Conservation (phyloP, 2,329 filamentous ascomycete species). For the Paramyrothecium sp. region DNA sequence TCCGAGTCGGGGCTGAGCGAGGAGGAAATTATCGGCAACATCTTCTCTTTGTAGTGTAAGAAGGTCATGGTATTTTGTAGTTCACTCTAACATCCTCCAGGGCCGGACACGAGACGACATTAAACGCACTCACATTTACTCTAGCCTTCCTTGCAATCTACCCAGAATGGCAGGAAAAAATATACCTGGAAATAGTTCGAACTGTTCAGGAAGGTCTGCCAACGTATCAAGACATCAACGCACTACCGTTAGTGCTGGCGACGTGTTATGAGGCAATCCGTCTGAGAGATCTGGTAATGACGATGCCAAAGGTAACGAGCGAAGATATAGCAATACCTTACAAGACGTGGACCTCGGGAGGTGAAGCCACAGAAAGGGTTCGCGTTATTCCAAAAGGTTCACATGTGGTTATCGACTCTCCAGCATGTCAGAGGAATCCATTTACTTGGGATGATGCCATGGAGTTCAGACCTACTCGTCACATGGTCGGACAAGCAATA, state of each 20-base stretch:
- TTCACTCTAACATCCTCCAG: background rate
- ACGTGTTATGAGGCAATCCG: background rate
- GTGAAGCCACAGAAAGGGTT: background rate
- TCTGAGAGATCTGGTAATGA: background rate
- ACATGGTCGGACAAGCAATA: background rate
- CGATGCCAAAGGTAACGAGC: background rate
- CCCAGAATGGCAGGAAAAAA: background rate
- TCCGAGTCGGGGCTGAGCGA: background rate
- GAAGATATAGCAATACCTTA: background rate
- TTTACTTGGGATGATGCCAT: background rate
- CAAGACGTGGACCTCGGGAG: background rate
- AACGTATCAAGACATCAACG: background rate
- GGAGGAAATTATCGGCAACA: background rate
- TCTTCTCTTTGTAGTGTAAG: slow-evolving; percentile 1
- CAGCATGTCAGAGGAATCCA: background rate
- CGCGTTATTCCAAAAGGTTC: background rate
- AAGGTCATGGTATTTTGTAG: background rate
- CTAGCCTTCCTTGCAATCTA: background rate
- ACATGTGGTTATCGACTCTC: background rate
- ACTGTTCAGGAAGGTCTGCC: background rate
- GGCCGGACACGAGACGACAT: background rate
- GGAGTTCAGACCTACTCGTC: background rate
- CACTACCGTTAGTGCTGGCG: background rate
- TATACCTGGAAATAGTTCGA: background rate
- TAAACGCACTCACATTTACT: background rate